These are phyloP conservation scores for Bonia amplexicaulis DNA, from an alignment of 176 grass and related monocot genomes.

Conservation along the genomic window DNA sequence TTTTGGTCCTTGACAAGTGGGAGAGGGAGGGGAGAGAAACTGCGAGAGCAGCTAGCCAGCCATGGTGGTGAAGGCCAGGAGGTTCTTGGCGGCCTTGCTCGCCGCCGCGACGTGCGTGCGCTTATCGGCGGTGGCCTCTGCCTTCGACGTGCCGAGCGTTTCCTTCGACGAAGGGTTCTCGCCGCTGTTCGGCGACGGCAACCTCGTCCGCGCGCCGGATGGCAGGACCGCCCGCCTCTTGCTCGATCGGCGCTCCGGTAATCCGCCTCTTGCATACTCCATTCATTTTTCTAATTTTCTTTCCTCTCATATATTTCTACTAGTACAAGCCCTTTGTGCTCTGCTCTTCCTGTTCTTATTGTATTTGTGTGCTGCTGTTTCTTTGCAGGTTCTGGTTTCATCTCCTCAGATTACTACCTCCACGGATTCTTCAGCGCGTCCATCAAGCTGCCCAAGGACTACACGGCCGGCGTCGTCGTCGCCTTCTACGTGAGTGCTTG, in stretches of 20 bases:
- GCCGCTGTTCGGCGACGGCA: slow-evolving; percentile 69
- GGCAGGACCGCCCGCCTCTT: slow-evolving; percentile 49
- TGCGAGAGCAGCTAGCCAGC: background rate
- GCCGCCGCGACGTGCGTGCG: slow-evolving; percentile 4
- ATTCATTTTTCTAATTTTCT: too few species aligned
- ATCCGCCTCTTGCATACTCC: background rate
- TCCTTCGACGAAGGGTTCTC: slow-evolving; percentile 72
- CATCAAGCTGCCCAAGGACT: slow-evolving; percentile 67
- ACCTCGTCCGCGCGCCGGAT: slow-evolving; percentile 48
- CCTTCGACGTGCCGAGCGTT: slow-evolving; percentile 51
- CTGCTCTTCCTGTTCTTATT: background rate
- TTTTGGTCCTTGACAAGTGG: background rate
- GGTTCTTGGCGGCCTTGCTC: slow-evolving; percentile 22
- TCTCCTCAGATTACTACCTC: slow-evolving; percentile 73
- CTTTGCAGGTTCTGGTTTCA: slow-evolving; percentile 64
- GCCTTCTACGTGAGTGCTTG: slow-evolving; percentile 74
- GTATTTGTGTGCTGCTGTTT: background rate
- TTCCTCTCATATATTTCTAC: background rate
- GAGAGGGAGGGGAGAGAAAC: background rate
- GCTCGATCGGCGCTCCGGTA: slow-evolving; percentile 76
- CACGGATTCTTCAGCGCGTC: slow-evolving; percentile 81
- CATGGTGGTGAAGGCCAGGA: slow-evolving; percentile 24
- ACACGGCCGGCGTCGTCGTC: slow-evolving; percentile 81
- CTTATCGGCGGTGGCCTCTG: slow-evolving; percentile 1
- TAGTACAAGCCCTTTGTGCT: background rate